These are phyloP conservation scores for Strigomonas galati DNA, from an alignment of 208 protist genomes.

Conservation along the genomic window DNA sequence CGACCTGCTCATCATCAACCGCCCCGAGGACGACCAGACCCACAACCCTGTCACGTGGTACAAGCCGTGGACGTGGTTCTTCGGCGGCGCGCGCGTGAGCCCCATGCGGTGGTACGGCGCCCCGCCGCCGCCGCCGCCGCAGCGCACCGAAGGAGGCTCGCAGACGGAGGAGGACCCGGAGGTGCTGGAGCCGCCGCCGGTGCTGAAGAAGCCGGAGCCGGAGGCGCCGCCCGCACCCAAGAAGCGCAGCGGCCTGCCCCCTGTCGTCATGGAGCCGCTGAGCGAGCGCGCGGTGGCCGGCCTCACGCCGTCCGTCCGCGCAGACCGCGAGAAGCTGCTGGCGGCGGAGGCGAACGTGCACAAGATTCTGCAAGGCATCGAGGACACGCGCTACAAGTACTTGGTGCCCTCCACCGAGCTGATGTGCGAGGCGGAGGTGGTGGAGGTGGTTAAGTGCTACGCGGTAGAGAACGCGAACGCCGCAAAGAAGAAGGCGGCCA, in stretches of 20 bases:
- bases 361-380: slow-evolving; percentile 56
- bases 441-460: slow-evolving; percentile 63
- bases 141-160: background rate
- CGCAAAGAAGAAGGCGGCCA: background rate
- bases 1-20: slow-evolving; percentile 68
- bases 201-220: background rate
- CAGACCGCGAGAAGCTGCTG: slow-evolving; percentile 63
- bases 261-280: slow-evolving; percentile 40
- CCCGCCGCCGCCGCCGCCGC: background rate
- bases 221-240: slow-evolving; percentile 9
- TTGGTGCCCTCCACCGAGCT: slow-evolving; percentile 53
- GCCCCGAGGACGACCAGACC: slow-evolving; percentile 36
- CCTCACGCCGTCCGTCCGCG: slow-evolving; percentile 40
- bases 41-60: slow-evolving; percentile 48
- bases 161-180: background rate
- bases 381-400: slow-evolving; percentile 73
- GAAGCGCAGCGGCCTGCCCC: slow-evolving; percentile 33
- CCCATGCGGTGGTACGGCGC: slow-evolving; percentile 17
- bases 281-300: slow-evolving; percentile 27
- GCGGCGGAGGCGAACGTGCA: slow-evolving; percentile 61
- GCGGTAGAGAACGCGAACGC: slow-evolving; percentile 29
- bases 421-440: slow-evolving; percentile 58
- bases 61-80: slow-evolving; percentile 74
- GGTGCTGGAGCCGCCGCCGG: background rate
- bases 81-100: slow-evolving; percentile 21